phyloP scores from a whole-genome alignment of 352 stramenopile genomes.

The Globisporangium yorkense region DNA sequence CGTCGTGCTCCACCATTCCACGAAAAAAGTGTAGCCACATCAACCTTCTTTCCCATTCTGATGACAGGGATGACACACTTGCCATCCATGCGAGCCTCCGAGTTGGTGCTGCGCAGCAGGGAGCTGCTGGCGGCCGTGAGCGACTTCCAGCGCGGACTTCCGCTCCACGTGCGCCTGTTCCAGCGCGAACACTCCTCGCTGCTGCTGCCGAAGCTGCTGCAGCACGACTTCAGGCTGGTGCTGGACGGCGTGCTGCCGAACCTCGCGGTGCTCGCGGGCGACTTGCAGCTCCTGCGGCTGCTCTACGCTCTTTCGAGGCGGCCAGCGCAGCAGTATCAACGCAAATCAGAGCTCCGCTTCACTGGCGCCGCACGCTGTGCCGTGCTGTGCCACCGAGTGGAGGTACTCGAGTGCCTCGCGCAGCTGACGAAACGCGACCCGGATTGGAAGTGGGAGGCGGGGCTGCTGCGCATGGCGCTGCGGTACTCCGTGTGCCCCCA shows the following conservation, averaged over 20 bases:
- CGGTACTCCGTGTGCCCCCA: not conserved
- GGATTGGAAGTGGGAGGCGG: not conserved
- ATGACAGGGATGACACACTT: too few relatives aligned
- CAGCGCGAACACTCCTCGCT: not conserved
- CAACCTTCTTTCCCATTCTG: too few relatives aligned
- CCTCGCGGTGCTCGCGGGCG: not conserved
- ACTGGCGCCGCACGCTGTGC: not conserved
- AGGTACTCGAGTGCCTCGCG: not conserved
- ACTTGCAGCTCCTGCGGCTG: not conserved
- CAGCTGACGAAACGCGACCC: not conserved
- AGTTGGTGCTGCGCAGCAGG: too few relatives aligned
- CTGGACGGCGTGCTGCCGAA: not conserved
- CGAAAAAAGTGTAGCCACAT: too few relatives aligned
- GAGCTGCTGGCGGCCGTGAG: not conserved
- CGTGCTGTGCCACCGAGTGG: not conserved
- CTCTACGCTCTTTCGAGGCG: not conserved
- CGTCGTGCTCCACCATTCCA: too few relatives aligned
- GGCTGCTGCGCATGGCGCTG: not conserved
- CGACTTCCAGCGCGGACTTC: not conserved
- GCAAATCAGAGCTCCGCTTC: not conserved
- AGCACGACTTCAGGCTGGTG: not conserved
- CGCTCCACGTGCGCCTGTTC: not conserved
- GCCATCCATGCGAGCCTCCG: too few relatives aligned
- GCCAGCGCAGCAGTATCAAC: not conserved
- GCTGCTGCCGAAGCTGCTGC: not conserved